Base-by-base conservation (phyloP, 768 basidiomycete species). In the Tephrocybe sp. region DNA sequence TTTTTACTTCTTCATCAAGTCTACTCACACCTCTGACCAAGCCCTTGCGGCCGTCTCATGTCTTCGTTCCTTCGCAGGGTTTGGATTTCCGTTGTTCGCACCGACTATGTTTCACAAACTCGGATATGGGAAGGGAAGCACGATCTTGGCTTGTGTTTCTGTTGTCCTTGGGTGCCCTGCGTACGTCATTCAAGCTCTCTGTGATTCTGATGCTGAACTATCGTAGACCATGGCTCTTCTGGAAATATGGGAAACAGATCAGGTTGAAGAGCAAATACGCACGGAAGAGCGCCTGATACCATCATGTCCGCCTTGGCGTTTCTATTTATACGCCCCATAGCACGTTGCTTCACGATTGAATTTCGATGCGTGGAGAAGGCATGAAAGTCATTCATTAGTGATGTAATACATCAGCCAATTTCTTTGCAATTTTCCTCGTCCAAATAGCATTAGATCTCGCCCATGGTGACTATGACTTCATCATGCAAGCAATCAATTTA, bases 41-140 rank as follows among this genome's bases (percentile, higher is more conserved):
- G 85, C 86, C 2, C 67, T 91, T 8, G 86, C 86, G 0, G 85
- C 86, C 0, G 80, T 81, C 17, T 69, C 83, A 0, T 85, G 66
- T 62, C 62, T 89, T 11, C 81, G 89, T 20, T 81, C 84, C 0
- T 49, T 88, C 0, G 79, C 81, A 1, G 89, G 89, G 0, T 90
- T 88, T 48, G 82, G 77, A 1, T 90, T 92, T 62, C 90, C 89
- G 2, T 68, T 91, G 17, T 91, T 91, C 57, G 86, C 83, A 3
- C 82, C 85, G 17, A 69, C 77, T 30, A 86, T 90, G 81, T 90
- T 79, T 65, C 63, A 70, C 1, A 68, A 71, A 10, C 70, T 90
- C 0, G 89, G 87, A 3, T 86, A 84, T 50, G 89, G 88, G 0
- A 85, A 83, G 54, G 86, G 85, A 9, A 68, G 83, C 55, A 85